Percentiles rank a stretch among this genome's conserved stretches.
Evolutionary conservation across 495 filamentous ascomycete species (phyloP).

Genomic region (Aspergillus kassunensis): DNA sequence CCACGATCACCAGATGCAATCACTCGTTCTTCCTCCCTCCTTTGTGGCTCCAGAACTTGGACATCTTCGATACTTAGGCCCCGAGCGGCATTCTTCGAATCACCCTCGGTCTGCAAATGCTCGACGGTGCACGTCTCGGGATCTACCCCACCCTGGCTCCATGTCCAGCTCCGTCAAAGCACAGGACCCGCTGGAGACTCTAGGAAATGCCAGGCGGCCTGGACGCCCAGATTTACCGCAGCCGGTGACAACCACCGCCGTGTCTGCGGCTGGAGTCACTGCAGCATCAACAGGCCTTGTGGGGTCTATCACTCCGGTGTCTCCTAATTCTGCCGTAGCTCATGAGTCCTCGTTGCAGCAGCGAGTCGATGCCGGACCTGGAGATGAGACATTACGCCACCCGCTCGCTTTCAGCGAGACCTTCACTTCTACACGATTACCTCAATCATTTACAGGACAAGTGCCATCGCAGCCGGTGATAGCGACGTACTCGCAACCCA

Average conservation of each 20-base stretch:
- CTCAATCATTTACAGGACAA: slow-evolving; percentile 25
- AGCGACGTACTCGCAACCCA: slow-evolving; percentile 27
- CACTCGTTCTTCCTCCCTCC: slow-evolving; percentile 45
- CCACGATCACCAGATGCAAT: slow-evolving; percentile 40
- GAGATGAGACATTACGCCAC: slow-evolving; percentile 18
- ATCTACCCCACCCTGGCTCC: slow-evolving; percentile 69
- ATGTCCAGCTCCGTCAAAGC: slow-evolving; percentile 78
- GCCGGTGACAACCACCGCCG: slow-evolving; percentile 29
- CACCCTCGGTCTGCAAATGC: slow-evolving; percentile 64
- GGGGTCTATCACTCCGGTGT: slow-evolving; percentile 24
- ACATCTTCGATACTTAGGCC: slow-evolving; percentile 47
- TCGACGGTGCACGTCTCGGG: slow-evolving; percentile 62
- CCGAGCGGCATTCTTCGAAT: slow-evolving; percentile 66
- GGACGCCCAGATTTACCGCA: slow-evolving; percentile 40
- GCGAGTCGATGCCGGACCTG: slow-evolving; percentile 7
- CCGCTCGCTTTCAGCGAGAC: slow-evolving; percentile 19
- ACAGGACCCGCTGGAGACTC: slow-evolving; percentile 57
- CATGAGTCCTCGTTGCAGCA: slow-evolving; percentile 16
- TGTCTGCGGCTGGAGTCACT: slow-evolving; percentile 31
- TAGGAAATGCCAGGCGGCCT: slow-evolving; percentile 50
- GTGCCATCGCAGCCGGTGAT: slow-evolving; percentile 25
- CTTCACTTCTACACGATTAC: slow-evolving; percentile 30
- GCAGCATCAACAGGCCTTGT: slow-evolving; percentile 19
- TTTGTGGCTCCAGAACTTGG: slow-evolving; percentile 41
- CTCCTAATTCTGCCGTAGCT: slow-evolving; percentile 20